These are phyloP conservation scores for Beauveria brongniartii DNA, from an alignment of 2,329 filamentous ascomycete genomes.

Conservation along the genomic window DNA sequence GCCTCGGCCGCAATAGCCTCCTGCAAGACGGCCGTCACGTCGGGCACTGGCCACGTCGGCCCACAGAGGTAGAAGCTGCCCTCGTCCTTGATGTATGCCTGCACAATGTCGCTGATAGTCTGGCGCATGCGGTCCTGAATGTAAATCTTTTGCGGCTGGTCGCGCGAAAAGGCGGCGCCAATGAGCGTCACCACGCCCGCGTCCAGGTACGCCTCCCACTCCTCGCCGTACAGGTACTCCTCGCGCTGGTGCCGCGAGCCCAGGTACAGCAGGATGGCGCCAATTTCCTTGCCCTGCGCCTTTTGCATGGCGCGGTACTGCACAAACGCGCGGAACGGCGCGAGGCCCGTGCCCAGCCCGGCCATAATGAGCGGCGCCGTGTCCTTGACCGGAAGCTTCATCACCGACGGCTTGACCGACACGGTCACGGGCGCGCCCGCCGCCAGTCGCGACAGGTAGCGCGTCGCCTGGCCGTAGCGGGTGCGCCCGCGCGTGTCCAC, in stretches of 20 bases:
- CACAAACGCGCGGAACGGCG: conserved; percentile 97
- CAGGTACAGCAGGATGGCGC: conserved; percentile 89
- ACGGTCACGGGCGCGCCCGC: conserved; percentile 76
- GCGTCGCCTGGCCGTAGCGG: conserved; percentile 87
- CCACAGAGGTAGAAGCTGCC: conserved; percentile 96
- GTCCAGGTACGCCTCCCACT: conserved; percentile 97
- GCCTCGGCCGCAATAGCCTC: conserved; percentile 80
- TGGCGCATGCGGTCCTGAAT: conserved; percentile 98
- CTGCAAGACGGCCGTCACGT: conserved; percentile 88
- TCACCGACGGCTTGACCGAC: conserved; percentile 94
- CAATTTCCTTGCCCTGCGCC: conserved; percentile 92
- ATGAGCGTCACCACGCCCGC: conserved; percentile 92
- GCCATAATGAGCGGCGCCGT: conserved; percentile 98
- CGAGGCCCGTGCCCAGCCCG: conserved; percentile 92
- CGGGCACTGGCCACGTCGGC: conserved; percentile 95
- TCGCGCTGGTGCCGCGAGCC: conserved; percentile 95
- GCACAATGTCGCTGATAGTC: conserved; percentile 70
- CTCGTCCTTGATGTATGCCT: conserved; percentile 79
- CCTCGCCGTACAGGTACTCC: conserved; percentile 97
- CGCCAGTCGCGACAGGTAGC: conserved; percentile 71
- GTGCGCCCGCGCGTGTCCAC: conserved; percentile 79
- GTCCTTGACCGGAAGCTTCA: conserved; percentile 88
- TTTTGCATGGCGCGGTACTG: conserved; percentile 98
- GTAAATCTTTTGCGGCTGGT: conserved; percentile 98
- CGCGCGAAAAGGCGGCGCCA: conserved; percentile 88